Evolutionary conservation across 441 rosid genomes (phyloP).

Genomic region (Flueggea neowawraea): DNA sequence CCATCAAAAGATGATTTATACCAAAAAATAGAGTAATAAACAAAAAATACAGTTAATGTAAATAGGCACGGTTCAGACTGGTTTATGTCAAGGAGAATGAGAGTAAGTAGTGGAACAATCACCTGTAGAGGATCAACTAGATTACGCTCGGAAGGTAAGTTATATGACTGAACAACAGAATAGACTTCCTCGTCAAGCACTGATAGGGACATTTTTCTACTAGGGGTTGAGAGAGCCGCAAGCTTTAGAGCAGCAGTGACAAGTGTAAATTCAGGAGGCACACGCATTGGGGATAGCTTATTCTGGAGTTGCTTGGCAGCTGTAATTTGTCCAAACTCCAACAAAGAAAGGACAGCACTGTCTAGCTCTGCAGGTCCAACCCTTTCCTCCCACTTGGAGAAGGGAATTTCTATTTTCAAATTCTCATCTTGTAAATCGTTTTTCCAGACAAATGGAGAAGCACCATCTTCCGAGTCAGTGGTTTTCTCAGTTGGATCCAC

Average conservation of each 20-base stretch:
- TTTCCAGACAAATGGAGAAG: conserved; percentile 37
- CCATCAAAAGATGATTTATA: conserved; percentile 7
- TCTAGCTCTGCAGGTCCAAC: conserved; percentile 88
- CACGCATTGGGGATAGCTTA: conserved; percentile 76
- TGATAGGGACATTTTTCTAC: conserved; percentile 35
- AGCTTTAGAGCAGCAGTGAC: conserved; percentile 84
- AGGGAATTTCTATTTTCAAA: conserved; percentile 58
- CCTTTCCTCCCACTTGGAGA: conserved; percentile 97
- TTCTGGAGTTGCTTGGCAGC: conserved; percentile 99
- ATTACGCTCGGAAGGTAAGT: conserved; percentile 36
- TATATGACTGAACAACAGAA: conserved; percentile 55
- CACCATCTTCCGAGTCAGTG: conserved; percentile 61
- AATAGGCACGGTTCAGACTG: not conserved
- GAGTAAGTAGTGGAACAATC: conserved; percentile 16
- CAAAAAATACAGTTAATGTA: not conserved
- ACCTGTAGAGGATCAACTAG: conserved; percentile 76
- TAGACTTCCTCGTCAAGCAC: conserved; percentile 66
- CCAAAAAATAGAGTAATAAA: conserved; percentile 4
- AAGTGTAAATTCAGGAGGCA: conserved; percentile 75
- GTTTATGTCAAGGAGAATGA: conserved; percentile 4
- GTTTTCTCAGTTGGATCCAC: conserved; percentile 57
- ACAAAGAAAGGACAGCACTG: conserved; percentile 88
- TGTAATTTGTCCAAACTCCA: conserved; percentile 95
- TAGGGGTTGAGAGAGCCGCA: conserved; percentile 73
- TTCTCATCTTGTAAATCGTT: conserved; percentile 72